phyloP scores from a whole-genome alignment of 2,329 filamentous ascomycete species.

The Arthrobotrys pseudoclavata region DNA sequence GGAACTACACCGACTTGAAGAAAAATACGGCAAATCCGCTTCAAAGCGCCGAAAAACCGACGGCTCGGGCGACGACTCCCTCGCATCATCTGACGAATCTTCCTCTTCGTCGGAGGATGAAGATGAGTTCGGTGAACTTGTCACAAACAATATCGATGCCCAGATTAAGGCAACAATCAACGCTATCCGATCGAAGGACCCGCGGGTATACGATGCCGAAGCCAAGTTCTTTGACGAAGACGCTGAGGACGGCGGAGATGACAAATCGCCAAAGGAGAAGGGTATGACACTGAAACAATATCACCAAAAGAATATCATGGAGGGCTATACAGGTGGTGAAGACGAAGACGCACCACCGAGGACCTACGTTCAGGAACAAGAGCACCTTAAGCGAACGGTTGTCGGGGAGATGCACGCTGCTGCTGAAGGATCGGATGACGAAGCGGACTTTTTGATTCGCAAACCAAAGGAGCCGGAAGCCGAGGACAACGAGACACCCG shows the following conservation, averaged over 20 bases:
- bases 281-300: constrained; percentile 90
- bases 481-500: constrained; percentile 64
- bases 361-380: constrained; percentile 91
- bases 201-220: constrained; percentile 85
- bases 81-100: constrained; percentile 73
- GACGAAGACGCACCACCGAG: constrained; percentile 73
- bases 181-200: constrained; percentile 91
- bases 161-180: constrained; percentile 88
- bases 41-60: constrained; percentile 48
- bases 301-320: constrained; percentile 88
- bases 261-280: constrained; percentile 76
- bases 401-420: constrained; percentile 83
- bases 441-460: constrained; percentile 77
- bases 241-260: constrained; percentile 65
- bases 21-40: constrained; percentile 78
- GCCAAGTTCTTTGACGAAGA: constrained; percentile 82
- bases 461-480: constrained; percentile 72
- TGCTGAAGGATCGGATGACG: constrained; percentile 67
- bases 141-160: constrained; percentile 84
- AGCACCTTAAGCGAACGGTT: constrained; percentile 81
- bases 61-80: constrained; percentile 63
- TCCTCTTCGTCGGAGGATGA: constrained; percentile 80
- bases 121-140: constrained; percentile 89
- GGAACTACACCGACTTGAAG: constrained; percentile 84
- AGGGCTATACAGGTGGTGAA: constrained; percentile 74